Conservation (phyloP, 768 basidiomycete species). For the Dacryopinax primogenitus region DNA sequence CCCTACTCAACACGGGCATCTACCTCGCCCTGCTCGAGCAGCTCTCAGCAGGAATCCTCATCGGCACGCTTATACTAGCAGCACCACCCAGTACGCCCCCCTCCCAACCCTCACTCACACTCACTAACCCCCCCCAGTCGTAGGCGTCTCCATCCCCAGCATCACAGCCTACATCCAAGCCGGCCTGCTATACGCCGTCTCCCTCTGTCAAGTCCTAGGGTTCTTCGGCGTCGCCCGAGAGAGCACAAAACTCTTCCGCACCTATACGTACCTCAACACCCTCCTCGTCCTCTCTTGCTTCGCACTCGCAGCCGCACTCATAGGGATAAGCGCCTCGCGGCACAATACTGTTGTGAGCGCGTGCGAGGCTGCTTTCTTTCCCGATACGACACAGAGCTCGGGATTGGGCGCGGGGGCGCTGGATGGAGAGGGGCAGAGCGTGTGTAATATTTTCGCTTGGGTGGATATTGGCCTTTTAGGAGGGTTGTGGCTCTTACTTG, state of each 20-base stretch:
- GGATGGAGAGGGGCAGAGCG: constrained; percentile 46
- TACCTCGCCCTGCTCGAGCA: constrained; percentile 71
- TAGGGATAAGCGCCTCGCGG: constrained; percentile 60
- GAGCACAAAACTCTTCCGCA: constrained; percentile 47
- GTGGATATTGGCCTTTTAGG: constrained; percentile 86
- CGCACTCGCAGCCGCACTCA: constrained; percentile 66
- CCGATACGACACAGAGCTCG: constrained; percentile 7
- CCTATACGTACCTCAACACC: constrained; percentile 57
- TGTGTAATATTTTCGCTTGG: constrained; percentile 89
- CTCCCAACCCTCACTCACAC: neutral
- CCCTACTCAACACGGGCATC: constrained; percentile 79
- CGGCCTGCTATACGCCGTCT: constrained; percentile 60
- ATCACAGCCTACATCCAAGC: constrained; percentile 65
- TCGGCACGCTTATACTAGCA: constrained; percentile 60
- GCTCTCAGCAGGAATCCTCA: constrained; percentile 47
- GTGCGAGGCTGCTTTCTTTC: constrained; percentile 38
- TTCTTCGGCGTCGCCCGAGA: constrained; percentile 75
- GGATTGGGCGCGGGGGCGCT: constrained; percentile 25
- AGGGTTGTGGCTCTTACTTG: constrained; percentile 69
- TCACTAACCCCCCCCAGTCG: constrained; percentile 39
- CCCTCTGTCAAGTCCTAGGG: constrained; percentile 65
- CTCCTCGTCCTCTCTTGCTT: constrained; percentile 48
- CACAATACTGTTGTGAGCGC: constrained; percentile 57
- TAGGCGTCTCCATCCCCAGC: constrained; percentile 71
- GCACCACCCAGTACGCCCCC: constrained; percentile 60